Base-by-base conservation (phyloP, 2,329 filamentous ascomycete species). In the Colletotrichum orchidophilum region DNA sequence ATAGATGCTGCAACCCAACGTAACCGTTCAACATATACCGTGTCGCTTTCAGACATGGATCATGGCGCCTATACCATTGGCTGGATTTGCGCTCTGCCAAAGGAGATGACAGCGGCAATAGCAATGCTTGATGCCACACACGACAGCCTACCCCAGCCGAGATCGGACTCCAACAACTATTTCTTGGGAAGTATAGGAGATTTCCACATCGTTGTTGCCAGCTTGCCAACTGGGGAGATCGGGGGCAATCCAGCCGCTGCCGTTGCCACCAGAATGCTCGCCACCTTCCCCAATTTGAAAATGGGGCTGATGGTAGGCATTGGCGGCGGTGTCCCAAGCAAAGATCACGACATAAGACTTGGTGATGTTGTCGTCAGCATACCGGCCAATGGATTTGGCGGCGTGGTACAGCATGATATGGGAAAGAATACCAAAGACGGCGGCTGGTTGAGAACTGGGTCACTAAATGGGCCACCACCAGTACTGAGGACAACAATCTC, bases 121-220 rank as follows among this genome's bases (percentile, higher is more conserved):
- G 77, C 75, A 0, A 53, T 79, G 21, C 75, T 80, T 0, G 76
- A 80, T n/a, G 72, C 76, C 12, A 15, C 63, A 1, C 74, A 77
- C 31, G 63, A 24, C 0, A 27, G 59, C 6, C 73, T 75, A 1
- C 15, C 42, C 1, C 66, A 50, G 0, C 63, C 64, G 27, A 39
- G 9, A 6, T 33, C 13, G 1, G 78, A 80, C 15, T 62, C 53
- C 1, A 80, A 80, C 53, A 59, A 59, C 0, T 80, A 80, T 33
- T 74, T 63, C 0, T 75, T 74, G 60, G 78, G 77, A 7, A 72
- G 73, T 0, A 61, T 80, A 0, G 74, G 75, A 0, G 11, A 62
- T 0, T 77, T 80, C n/a, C 76, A 77, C 2, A 35, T 80, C 1
- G 76, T 77, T 1, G 78, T 79, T 4, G 73, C 74, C 5, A 76